These are phyloP conservation scores for Elsinoe australis DNA, from an alignment of 2,329 filamentous ascomycete genomes.

Conservation along the genomic window DNA sequence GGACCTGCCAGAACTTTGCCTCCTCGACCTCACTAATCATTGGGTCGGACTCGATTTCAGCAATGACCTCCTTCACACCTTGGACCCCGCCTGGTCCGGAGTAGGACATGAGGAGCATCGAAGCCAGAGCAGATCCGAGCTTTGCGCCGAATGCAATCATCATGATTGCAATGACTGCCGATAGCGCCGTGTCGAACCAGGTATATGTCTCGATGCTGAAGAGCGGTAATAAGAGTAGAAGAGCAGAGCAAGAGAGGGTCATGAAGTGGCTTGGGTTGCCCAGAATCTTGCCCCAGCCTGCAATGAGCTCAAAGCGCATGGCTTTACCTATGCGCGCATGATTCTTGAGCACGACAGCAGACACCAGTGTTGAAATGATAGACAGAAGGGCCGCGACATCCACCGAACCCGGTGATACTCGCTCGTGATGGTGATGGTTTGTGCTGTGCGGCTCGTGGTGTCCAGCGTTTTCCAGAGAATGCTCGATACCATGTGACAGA, in stretches of 20 bases:
- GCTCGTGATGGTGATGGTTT: conserved; percentile 44
- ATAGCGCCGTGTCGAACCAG: conserved; percentile 76
- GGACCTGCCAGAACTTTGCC: conserved; percentile 96
- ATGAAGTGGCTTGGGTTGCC: conserved; percentile 94
- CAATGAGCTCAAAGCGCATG: conserved; percentile 77
- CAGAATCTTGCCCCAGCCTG: conserved; percentile 73
- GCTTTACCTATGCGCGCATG: conserved; percentile 86
- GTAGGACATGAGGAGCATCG: conserved; percentile 96
- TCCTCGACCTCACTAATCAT: conserved; percentile 73
- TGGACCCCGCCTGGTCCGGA: conserved; percentile 37
- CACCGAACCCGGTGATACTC: conserved; percentile 65
- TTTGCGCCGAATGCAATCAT: conserved; percentile 86
- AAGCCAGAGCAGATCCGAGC: conserved; percentile 74
- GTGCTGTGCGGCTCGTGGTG: conserved; percentile 60
- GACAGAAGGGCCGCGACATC: conserved; percentile 76
- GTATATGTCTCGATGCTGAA: conserved; percentile 73
- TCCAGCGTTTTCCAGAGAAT: conserved; percentile 70
- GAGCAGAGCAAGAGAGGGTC: conserved; percentile 74
- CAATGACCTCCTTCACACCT: conserved; percentile 65
- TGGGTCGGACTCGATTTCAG: conserved; percentile 75
- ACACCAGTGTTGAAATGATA: conserved; percentile 74
- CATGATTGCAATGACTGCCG: conserved; percentile 68
- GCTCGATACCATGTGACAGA: conserved; percentile 86
- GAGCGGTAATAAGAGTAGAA: conserved; percentile 74
- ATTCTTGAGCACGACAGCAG: conserved; percentile 79